Base-by-base conservation (phyloP, 2,329 filamentous ascomycete species). In the Leptographium flavum region DNA sequence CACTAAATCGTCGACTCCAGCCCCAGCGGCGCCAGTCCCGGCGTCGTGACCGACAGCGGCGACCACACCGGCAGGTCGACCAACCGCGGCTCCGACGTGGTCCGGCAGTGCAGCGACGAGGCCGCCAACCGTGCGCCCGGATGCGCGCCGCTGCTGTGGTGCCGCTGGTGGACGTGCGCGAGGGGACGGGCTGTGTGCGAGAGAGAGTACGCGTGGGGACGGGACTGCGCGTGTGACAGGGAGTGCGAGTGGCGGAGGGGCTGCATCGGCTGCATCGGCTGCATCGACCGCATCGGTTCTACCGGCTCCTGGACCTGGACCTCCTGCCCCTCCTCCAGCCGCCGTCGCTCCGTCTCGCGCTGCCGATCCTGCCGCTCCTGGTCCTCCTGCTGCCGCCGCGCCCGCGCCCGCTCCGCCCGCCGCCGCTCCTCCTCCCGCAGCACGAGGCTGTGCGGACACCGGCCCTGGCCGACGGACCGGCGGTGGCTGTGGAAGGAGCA, bases 401-500 rank as follows among this genome's bases (percentile, higher is more conserved):
- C 7, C 27, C 13, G 27, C 27, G 33, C 6, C 9, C 31, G 17
- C n/a, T 39, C 32, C 21, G n/a, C n/a, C n/a, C n/a, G 27, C 27
- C 13, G 27, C 27, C 13, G 27, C 5, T 28, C 27, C 27, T 28
- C 23, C 23, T n/a, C 32, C 21, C 11, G 17, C 25, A 45, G 25
- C 0, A 30, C 30, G 6, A 32, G n/a, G 11, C 55, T 55, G 52
- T 75, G 67, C 14, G 72, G 73, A 48, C 74, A 78, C n/a, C 59
- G 59, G 5, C 65, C 65, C 57, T 78, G 67, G 19, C 72, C 73
- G 30, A 75, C 70, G 8, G 63, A 58, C 5, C 70, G 66, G 19
- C 74, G 65, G 53, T 78, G 74, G 32, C 69, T 74, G 56, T 78
- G 74, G 53, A 78, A 78, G 13, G 72, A 74, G 56, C 74, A 78